These are phyloP conservation scores for Podospora tetraspora DNA, from an alignment of 495 filamentous ascomycete genomes.

Conservation along the genomic window DNA sequence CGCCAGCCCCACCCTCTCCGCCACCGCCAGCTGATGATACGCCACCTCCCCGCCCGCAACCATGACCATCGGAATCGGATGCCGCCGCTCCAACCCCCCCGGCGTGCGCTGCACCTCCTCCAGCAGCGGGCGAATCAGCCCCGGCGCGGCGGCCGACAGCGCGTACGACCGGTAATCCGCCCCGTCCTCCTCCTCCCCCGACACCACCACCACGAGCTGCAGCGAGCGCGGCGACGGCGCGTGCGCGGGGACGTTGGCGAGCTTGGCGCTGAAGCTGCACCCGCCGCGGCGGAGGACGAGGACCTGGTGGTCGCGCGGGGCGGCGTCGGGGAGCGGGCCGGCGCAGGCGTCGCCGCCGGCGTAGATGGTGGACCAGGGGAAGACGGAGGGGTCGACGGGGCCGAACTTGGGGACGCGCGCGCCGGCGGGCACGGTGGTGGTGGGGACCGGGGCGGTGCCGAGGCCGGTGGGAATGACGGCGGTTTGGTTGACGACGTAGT, in stretches of 20 bases:
- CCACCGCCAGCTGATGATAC: slow-evolving; percentile 55
- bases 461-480: slow-evolving; percentile 68
- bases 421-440: slow-evolving; percentile 50
- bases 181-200: slow-evolving; percentile 50
- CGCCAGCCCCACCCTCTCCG: slow-evolving; percentile 62
- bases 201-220: slow-evolving; percentile 80
- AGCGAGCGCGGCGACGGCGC: slow-evolving; percentile 53
- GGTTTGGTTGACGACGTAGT: slow-evolving; percentile 40
- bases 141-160: background rate
- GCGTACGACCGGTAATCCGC: slow-evolving; percentile 21
- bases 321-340: slow-evolving; percentile 52
- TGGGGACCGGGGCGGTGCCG: slow-evolving; percentile 70
- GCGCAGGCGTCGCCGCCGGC: slow-evolving; percentile 65
- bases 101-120: slow-evolving; percentile 70
- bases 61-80: slow-evolving; percentile 80
- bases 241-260: slow-evolving; percentile 75
- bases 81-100: slow-evolving; percentile 62
- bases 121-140: slow-evolving; percentile 60
- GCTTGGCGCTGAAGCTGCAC: slow-evolving; percentile 79
- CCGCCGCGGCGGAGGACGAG: slow-evolving; percentile 79
- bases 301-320: slow-evolving; percentile 65
- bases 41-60: slow-evolving; percentile 68
- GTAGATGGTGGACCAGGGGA: slow-evolving; percentile 67
- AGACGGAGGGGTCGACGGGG: slow-evolving; percentile 25
- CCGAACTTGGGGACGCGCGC: slow-evolving; percentile 39